Base-by-base conservation (phyloP, 441 rosid genomes). In the Kokia cookei region DNA sequence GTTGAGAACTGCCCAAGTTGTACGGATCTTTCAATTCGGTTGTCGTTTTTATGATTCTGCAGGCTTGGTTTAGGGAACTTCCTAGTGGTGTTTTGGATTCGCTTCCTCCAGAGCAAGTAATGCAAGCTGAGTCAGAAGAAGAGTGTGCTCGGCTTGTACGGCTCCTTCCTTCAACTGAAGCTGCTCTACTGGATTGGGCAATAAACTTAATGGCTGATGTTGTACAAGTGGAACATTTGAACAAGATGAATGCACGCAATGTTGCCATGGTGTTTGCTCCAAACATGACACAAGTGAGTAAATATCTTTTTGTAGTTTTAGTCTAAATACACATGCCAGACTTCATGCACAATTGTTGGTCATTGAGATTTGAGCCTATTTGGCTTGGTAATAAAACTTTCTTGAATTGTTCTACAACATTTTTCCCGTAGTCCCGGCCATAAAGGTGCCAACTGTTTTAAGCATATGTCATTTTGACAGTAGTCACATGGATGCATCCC, bases 21-120 rank as follows among this genome's bases (percentile, higher is more conserved):
- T 32, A 35, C 7, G 26, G 47, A 42, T 35, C 14, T 63, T 74
- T 63, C 2, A 26, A 22, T 48, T 47, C 51, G 13, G 54, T 74
- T 74, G 58, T 58, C 42, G 19, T 22, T 27, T 51, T 37, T 37
- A 50, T 24, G 47, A 63, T n/a, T 40, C 24, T 66, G 22, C 81
- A 90, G 94, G 94, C 94, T 55, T 90, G 94, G 94, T 90, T 90
- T 80, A 85, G 94, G 80, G 94, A 90, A 84, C 92, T 90, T 61
- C 94, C 94, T 0, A 88, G 81, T 17, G 94, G 94, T 19, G 79
- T 90, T 3, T 70, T 90, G 82, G 94, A 90, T 77, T 84, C 90
- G 0, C 84, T 90, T 37, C 83, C 86, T 5, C 88, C 92, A 2
- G 92, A 88, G 69, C 81, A 84, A 77, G 91, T 90, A 26, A 90